phyloP scores from a whole-genome alignment of 257 asterid species.

The Nicotiana undulata region DNA sequence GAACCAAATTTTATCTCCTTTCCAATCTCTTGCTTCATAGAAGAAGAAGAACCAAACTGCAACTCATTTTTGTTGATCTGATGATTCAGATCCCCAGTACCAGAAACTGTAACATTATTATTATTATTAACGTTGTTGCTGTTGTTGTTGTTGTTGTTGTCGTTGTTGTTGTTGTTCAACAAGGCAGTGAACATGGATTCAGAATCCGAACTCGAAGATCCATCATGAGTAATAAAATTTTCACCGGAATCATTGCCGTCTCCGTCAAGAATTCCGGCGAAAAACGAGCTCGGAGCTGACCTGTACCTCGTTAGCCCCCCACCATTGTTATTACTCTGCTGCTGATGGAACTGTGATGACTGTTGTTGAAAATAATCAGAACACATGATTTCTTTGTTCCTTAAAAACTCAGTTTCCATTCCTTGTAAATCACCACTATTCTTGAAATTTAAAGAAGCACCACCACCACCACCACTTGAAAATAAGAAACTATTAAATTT shows the following conservation, averaged over 20 bases:
- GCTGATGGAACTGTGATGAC: constrained; percentile 12
- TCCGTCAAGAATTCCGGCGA: constrained; percentile 42
- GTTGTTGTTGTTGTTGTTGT: neutral
- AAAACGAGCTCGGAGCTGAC: constrained; percentile 80
- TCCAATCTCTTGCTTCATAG: constrained; percentile 43
- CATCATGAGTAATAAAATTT: neutral
- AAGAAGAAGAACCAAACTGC: constrained; percentile 9
- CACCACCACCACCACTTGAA: constrained; percentile 10
- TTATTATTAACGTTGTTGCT: constrained; percentile 5
- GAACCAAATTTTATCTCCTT: constrained; percentile 11
- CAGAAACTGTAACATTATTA: constrained; percentile 23
- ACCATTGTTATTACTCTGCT: constrained; percentile 15
- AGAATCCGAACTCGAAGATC: constrained; percentile 13
- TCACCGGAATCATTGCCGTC: constrained; percentile 2
- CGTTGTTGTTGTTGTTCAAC: neutral
- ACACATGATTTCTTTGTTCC: constrained; percentile 20
- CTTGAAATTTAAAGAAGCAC: constrained; percentile 19
- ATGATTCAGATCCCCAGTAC: constrained; percentile 27
- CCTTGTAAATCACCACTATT: neutral
- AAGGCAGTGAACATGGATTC: constrained; percentile 5
- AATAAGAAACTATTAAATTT: constrained; percentile 14
- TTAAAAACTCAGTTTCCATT: constrained; percentile 17
- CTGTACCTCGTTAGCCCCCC: constrained; percentile 53
- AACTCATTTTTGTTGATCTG: constrained; percentile 13
- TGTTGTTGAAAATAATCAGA: constrained; percentile 32